Evolutionary conservation across 495 filamentous ascomycete genomes (phyloP).

Genomic region (Penicillium egyptiacum): DNA sequence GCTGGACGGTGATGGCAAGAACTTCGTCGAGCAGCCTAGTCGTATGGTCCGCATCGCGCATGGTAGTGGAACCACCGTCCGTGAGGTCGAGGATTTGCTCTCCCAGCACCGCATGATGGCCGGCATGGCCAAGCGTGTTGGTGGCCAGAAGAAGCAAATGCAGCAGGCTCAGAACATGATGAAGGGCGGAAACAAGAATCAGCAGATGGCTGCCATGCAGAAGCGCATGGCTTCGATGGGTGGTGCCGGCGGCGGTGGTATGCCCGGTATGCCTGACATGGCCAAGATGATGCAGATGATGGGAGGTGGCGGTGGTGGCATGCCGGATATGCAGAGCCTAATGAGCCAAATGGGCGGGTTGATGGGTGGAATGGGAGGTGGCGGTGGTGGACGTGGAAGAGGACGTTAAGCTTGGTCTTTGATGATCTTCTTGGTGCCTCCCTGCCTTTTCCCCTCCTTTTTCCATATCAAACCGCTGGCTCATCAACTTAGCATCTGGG

Average conservation of each 20-base stretch:
- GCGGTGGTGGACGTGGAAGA: conserved; percentile 40
- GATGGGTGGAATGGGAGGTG: conserved; percentile 59
- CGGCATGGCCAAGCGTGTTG: conserved; percentile 98
- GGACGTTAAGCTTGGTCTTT: conserved; percentile 33
- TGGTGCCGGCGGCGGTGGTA: conserved; percentile 54
- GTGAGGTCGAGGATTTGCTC: conserved; percentile 96
- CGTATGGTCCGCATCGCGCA: conserved; percentile 91
- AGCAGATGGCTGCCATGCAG: conserved; percentile 98
- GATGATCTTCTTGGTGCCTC: neutral
- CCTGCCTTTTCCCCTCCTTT: conserved; percentile 10
- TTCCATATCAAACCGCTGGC: conserved; percentile 13
- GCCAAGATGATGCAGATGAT: conserved; percentile 80
- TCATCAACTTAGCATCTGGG: conserved; percentile 31
- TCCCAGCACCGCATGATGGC: conserved; percentile 99
- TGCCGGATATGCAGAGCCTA: conserved; percentile 75
- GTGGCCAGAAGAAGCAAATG: conserved; percentile 95
- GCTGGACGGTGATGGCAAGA: conserved; percentile 89
- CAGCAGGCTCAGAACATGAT: conserved; percentile 88
- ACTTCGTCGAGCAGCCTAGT: conserved; percentile 88
- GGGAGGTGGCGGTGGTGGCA: conserved; percentile 45
- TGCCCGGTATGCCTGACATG: conserved; percentile 60
- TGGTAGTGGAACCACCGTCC: conserved; percentile 85
- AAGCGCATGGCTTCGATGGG: conserved; percentile 92
- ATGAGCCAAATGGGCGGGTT: conserved; percentile 79
- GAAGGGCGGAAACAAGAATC: conserved; percentile 81